These are phyloP conservation scores for Tricholoma sp. DNA, from an alignment of 768 basidiomycete genomes.

Conservation along the genomic window DNA sequence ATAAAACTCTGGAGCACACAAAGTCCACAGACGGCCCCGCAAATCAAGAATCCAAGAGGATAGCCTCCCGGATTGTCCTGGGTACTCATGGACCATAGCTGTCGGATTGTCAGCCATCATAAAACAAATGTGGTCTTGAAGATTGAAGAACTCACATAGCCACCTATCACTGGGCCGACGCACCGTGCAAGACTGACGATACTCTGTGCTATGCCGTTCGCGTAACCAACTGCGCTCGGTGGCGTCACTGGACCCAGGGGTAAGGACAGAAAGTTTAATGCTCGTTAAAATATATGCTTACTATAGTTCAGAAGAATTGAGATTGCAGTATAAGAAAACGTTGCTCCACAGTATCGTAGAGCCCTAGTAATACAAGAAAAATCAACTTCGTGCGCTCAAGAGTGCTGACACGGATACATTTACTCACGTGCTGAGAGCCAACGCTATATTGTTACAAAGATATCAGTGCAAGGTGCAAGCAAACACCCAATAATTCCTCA, in stretches of 20 bases:
- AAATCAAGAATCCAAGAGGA: conserved; percentile 68
- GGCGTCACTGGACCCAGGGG: conserved; percentile 67
- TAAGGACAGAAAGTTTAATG: conserved; percentile 1
- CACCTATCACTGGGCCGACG: conserved; percentile 80
- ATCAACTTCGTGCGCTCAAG: background rate
- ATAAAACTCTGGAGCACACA: conserved; percentile 69
- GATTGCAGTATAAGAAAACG: conserved; percentile 87
- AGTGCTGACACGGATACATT: background rate
- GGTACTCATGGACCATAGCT: conserved; percentile 76
- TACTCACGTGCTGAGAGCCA: conserved; percentile 78
- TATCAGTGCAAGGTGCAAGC: conserved; percentile 7
- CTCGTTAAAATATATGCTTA: conserved; percentile 22
- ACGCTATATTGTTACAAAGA: conserved; percentile 35
- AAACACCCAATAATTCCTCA: conserved; percentile 28
- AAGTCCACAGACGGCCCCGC: conserved; percentile 53
- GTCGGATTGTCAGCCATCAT: conserved; percentile 10
- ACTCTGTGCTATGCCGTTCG: conserved; percentile 95
- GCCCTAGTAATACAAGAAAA: conserved; percentile 44
- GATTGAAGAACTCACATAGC: conserved; percentile 51
- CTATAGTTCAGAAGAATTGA: conserved; percentile 86
- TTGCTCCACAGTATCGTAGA: conserved; percentile 80
- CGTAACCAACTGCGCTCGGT: conserved; percentile 80
- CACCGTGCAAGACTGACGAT: conserved; percentile 92
- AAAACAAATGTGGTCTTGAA: background rate
- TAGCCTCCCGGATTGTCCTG: conserved; percentile 65